Evolutionary conservation across 129 eudicot genomes (phyloP), one percentile per base, ranked within the genome.

Genomic region (Cynara cardunculus): DNA sequence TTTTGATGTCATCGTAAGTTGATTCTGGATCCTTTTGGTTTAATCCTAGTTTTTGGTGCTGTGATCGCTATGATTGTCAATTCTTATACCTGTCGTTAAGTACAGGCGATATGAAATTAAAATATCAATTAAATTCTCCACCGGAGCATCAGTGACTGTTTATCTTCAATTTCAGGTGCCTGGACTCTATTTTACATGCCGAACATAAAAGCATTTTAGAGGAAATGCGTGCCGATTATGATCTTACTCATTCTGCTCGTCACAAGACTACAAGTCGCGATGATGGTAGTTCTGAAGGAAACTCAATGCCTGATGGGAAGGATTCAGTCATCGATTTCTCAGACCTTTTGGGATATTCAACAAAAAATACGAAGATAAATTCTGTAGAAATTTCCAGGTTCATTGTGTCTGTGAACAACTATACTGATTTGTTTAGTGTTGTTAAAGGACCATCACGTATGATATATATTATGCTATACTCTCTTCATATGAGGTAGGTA

Each of bases 111-210:
- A 18, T 59, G 22, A 19, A 59, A 53, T 3, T 53, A 53, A 53
- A 46, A 14, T 3, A 46, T n/a, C 59, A 46, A 13, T 46, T 46
- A 2, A 13, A 11, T 59, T 59, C 11, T 59, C 66, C 66, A 18
- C 3, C 8, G 1, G 22, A 56, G 65, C 65, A n/a, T 69, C 24
- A 39, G 26, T 78, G 69, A 35, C 41, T 3, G 18, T 34, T 72
- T 22, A 71, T 7, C 13, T 78, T 59, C 21, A 72, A 72, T 76
- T 82, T 74, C 81, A 95, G 99, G 86, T 95, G 95, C 81, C 82
- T 95, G 86, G 99, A 95, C 76, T 87, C 93, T n/a, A 92, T 95
- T 65, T 89, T 95, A 80, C 97, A 92, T 81, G 99, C 97, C 12
- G 99, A 95, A 81, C 99, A 95, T 86, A 95, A 92, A 81, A 78